Evolutionary conservation across 371 early-diverging fungal genomes (phyloP), one percentile per base, ranked within the genome.

Genomic region (Apophysomyces elegans): DNA sequence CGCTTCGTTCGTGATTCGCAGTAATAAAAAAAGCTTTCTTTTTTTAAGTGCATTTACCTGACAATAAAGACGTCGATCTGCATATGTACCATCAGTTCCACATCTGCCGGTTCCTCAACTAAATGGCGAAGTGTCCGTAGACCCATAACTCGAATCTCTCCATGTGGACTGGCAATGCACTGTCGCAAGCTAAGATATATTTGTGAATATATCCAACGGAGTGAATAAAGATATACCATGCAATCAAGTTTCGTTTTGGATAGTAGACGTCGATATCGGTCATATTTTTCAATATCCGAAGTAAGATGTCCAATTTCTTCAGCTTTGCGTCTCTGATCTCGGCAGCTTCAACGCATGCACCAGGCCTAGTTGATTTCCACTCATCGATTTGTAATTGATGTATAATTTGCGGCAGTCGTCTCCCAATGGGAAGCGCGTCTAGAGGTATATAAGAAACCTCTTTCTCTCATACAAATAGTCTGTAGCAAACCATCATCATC

Each of bases 61-160:
- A 88, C 78, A 66, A 90, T 78, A 66, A 91, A 90, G 26, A 91
- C 69, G 69, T 91, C 91, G 38, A 89, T 65, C 39, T 89, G 86
- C 69, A 74, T 65, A 1, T 74, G 69, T 69, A 88, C 77, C 65
- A 89, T 80, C 14, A 74, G 54, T 37, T 78, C 67, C 11, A 81
- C 76, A 63, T 78, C 74, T 8, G 65, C 66, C n/a, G 80, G 73
- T 14, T 68, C 70, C 60, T 76, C 75, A 13, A 88, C 81, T 26
- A 88, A 62, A 58, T 87, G 81, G 16, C 89, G 74, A 18, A 90
- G 56, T 12, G 86, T 78, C 11, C 89, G 78, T 59, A 86, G 81
- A 1, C 78, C 85, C 62, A 81, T 76, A 13, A 86, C 62, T 6
- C 88, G 77, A 5, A 87, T 76, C 46, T 86, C 85, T 62, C 76